Evolutionary conservation across 2,329 filamentous ascomycete species (phyloP), one percentile per base, ranked within the genome.

Genomic region (Simplicillium aogashimaense): DNA sequence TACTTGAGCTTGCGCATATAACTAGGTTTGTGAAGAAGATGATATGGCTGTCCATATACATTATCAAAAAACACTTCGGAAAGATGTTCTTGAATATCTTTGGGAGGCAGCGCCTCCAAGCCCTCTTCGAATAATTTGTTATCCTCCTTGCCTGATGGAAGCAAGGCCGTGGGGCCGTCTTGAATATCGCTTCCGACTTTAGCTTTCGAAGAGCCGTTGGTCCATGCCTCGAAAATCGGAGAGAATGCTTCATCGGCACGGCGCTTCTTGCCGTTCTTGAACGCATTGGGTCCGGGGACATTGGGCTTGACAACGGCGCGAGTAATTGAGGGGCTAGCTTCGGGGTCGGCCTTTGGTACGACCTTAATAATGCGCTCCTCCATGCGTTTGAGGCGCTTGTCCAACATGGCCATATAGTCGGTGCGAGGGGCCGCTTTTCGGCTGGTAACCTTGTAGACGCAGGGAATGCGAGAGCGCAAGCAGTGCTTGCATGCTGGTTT

Each of bases 331-430:
- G 74, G 67, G 43, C 82, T 57, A 18, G 77, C 68, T 33, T 83
- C 80, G 46, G 86, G 74, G 47, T 94, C 88, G 33, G 86, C 76
- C 56, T 90, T 94, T 0, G 92, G 90, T 20, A 97, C 83, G 43
- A 90, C 83, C 59, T 95, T 95, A 64, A 97, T 94, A 46, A 97
- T 92, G 42, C 90, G 82, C 54, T 97, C 90, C 61, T 98, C 92
- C 92, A 97, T 97, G 42, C 90, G 75, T 67, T 94, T 95, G 49
- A 97, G 62, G 39, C 92, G 77, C 64, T 95, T 95, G 64, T 97
- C 92, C 52, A 97, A 67, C 88, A 97, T 97, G 33, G 89, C 88
- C 92, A 97, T 97, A 61, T 97, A 97, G 61, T 97, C 92, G 14
- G 92, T 97, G 39, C 92, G 76, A 3, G 92, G 92, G 3, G 89